Conservation (phyloP, 2,329 filamentous ascomycete genomes). For the Leptosphaerulina australis region DNA sequence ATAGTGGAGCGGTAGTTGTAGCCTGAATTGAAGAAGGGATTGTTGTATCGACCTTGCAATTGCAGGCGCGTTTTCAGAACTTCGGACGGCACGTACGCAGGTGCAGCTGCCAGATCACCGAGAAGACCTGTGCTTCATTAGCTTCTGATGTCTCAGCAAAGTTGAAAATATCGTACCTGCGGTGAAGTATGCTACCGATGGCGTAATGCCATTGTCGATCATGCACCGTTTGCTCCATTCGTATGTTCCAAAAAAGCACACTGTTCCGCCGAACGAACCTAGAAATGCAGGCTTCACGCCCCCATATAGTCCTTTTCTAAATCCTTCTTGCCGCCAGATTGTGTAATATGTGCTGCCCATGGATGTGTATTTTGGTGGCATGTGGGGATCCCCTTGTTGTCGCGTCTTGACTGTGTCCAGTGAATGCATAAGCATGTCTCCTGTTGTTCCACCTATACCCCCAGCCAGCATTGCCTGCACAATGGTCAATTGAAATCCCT, state of each 20-base stretch:
- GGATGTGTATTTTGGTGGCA: conserved; percentile 90
- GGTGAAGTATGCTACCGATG: conserved; percentile 82
- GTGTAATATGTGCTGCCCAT: conserved; percentile 90
- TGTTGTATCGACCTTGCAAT: conserved; percentile 92
- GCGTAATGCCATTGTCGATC: conserved; percentile 81
- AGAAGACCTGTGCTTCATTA: conserved; percentile 69
- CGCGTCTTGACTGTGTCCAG: conserved; percentile 98
- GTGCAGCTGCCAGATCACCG: conserved; percentile 87
- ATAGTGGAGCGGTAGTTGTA: conserved; percentile 92
- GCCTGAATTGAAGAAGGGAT: conserved; percentile 88
- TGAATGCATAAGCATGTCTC: conserved; percentile 98
- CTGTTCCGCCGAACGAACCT: conserved; percentile 90
- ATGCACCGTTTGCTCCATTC: conserved; percentile 91
- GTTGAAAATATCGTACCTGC: conserved; percentile 64
- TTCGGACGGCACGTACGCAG: conserved; percentile 95
- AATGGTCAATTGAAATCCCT: conserved; percentile 31
- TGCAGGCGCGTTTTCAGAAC: conserved; percentile 97
- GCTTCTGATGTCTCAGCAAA: conserved; percentile 41
- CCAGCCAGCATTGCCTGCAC: conserved; percentile 90
- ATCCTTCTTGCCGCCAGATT: conserved; percentile 89
- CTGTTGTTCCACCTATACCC: conserved; percentile 87
- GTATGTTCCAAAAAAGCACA: conserved; percentile 95
- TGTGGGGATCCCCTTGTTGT: conserved; percentile 92
- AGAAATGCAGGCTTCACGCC: conserved; percentile 91
- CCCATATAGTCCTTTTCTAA: conserved; percentile 84